Evolutionary conservation across 768 basidiomycete genomes (phyloP), one percentile per base, ranked within the genome.

Genomic region (Leccinum imitatum): DNA sequence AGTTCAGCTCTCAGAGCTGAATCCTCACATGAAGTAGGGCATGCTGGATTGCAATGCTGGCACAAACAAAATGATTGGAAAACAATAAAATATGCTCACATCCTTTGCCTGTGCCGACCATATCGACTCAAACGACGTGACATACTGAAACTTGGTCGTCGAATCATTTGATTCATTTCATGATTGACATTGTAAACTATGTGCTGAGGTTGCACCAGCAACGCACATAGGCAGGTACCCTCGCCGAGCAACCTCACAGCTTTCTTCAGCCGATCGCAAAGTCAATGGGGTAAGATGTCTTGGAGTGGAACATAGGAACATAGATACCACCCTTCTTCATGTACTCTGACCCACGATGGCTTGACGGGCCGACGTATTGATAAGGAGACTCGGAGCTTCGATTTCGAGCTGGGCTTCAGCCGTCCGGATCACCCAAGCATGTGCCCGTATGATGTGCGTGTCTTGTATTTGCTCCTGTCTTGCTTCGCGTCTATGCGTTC

Each of bases 151-250:
- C 25, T 27, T 4, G 19, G 13, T 54, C 13, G 44, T 25, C 13
- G 9, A 3, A 33, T 11, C 4, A 27, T 27, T 27, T 27, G 25
- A 27, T 27, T 27, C 25, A 27, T 27, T 7, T 27, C 25, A 27
- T 27, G 25, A 60, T 65, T 60, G 31, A 70, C 69, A 19, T 71
- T 70, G 14, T 62, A 62, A 17, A 69, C 55, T 2, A 69, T 70
- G 31, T 71, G 69, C 19, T 70, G 67, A 27, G 69, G 69, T 4
- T 65, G 69, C 2, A 67, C 69, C 46, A 71, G 19, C 11, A 65
- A 65, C 5, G 63, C 67, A 59, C 65, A 71, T 17, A 71, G 64
- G 56, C 61, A 71, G 15, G 69, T 63, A 7, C 25, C 69, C 63
- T 44, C 9, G 33, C 68, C 67, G 46, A 68, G 66, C 1, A 68